Base-by-base conservation (phyloP, 2,329 filamentous ascomycete genomes). In the Emydomyces testavorans region DNA sequence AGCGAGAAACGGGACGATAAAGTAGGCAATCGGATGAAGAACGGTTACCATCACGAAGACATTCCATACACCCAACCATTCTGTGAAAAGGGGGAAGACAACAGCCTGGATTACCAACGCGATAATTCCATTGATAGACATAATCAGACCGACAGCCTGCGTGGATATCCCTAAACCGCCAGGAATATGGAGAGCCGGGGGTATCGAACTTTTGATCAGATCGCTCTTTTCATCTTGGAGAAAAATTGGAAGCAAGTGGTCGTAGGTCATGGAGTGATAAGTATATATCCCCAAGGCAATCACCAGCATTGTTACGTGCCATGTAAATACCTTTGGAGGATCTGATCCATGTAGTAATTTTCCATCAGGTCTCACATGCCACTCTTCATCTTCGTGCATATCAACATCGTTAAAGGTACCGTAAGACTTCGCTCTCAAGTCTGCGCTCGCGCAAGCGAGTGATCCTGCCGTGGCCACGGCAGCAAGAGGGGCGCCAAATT, bases 191-290 rank as follows among this genome's bases (percentile, higher is more conserved):
- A 84, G 69, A 63, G 69, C 55, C 66, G 73, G 57, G 46, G 49
- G 35, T 60, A 58, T n/a, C 58, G 50, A 52, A 1, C 61, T 55
- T 20, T 58, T 52, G 16, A 56, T 52, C 1, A 56, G 52, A 20
- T 66, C 54, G 4, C 69, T 61, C 35, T 69, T 64, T 38, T 69
- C 60, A 57, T 94, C 88, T 63, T 95, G 88, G 44, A 94, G 79
- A 67, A 94, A 95, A 51, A 95, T 94, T 6, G 89, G 89, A 46
- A 94, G 73, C 0, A 95, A 75, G 62, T 94, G 85, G 60, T 95
- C 90, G 65, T 86, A 95, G 0, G 84, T 88, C 88, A 95, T 95
- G 31, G 83, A 87, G 66, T 95, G 89, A 62, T 94, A 94, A 3
- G 87, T 92, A 68, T 94, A 94, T 53, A 95, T 85, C 37, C 83